These are phyloP conservation scores for Pythium chondricola DNA, from an alignment of 352 stramenopile genomes.

Conservation along the genomic window DNA sequence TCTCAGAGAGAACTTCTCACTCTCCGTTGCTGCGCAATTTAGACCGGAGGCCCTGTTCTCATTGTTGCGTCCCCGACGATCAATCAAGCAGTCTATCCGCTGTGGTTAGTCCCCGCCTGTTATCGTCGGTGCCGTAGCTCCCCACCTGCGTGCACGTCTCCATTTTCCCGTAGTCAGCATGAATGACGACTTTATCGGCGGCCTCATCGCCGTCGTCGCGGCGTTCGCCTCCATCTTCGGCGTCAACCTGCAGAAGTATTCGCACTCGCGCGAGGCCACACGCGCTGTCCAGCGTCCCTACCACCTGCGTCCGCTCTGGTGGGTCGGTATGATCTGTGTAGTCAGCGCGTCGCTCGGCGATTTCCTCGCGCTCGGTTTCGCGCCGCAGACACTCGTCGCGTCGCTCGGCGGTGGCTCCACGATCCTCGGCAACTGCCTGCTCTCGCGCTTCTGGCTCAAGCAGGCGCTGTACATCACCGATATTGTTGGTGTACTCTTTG, in stretches of 20 bases:
- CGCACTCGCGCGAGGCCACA: conserved; percentile 79
- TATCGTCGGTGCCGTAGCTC: too few species aligned
- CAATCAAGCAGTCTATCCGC: too few species aligned
- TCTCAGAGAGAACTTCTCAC: too few species aligned
- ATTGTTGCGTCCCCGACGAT: too few species aligned
- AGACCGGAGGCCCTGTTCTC: too few species aligned
- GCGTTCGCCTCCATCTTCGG: conserved; percentile 85
- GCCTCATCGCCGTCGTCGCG: conserved; percentile 65
- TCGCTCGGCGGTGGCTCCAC: conserved; percentile 77
- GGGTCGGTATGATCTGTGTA: conserved; percentile 84
- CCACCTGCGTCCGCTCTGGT: conserved; percentile 79
- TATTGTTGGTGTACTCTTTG: conserved; percentile 62
- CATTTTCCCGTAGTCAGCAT: too few species aligned
- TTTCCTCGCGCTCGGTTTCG: conserved; percentile 84
- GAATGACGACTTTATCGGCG: conserved; percentile 75
- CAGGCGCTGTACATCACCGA: conserved; percentile 83
- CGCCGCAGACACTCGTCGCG: conserved; percentile 79
- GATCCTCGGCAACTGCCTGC: conserved; percentile 79
- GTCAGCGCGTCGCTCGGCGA: conserved; percentile 77
- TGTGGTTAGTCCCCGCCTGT: too few species aligned
- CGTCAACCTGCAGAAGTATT: conserved; percentile 90
- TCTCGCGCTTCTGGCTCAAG: conserved; percentile 85
- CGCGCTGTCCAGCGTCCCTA: conserved; percentile 70
- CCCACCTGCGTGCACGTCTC: too few species aligned
- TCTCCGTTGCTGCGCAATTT: too few species aligned